Base-by-base conservation (phyloP, 2,329 filamentous ascomycete genomes). In the Aspergillus sp. region DNA sequence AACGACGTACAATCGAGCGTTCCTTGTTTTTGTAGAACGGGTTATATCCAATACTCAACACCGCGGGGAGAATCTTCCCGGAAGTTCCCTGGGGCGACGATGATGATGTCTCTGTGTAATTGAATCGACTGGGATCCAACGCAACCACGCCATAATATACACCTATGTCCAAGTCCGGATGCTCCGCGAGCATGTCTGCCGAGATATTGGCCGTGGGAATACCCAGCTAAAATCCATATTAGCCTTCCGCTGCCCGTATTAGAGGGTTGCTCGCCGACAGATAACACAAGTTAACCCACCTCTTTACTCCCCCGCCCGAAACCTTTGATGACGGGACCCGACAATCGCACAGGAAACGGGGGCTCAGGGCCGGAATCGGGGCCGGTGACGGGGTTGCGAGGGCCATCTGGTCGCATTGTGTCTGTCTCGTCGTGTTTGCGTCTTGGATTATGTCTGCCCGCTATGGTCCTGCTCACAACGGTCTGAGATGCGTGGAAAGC, bases 41-140 rank as follows among this genome's bases (percentile, higher is more conserved):
- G 70, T 97, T 98, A 79, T 90, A 97, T 41, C 93, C 93, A 56
- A 96, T 91, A 52, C 83, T 88, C 84, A 96, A 87, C 56, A 95
- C 90, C 79, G 94, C 93, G 1, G 88, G 88, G 68, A 85, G 88
- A 48, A 93, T 74, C 15, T 57, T 62, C 41, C 48, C 25, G 44
- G 41, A 23, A 5, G 10, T 35, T 7, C 17, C 33, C 10, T 19
- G 15, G 7, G 37, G 19, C 19, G 37, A 39, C 37, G 17, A 19
- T 10, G 37, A 17, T 39, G 37, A 19, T 20, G 37, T 20, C 45
- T 49, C 48, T 22, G 57, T 57, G 32, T 62, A 59, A 30, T 55
- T 51, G 48, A 64, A 68, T 25, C 59, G 57, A 25, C 60, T 53
- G 1, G 68, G 76, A 51, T 80, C 76, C 27, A 97, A 80, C 0